Conservation (phyloP, 2,329 filamentous ascomycete genomes). For the Fusarium algeriense region DNA sequence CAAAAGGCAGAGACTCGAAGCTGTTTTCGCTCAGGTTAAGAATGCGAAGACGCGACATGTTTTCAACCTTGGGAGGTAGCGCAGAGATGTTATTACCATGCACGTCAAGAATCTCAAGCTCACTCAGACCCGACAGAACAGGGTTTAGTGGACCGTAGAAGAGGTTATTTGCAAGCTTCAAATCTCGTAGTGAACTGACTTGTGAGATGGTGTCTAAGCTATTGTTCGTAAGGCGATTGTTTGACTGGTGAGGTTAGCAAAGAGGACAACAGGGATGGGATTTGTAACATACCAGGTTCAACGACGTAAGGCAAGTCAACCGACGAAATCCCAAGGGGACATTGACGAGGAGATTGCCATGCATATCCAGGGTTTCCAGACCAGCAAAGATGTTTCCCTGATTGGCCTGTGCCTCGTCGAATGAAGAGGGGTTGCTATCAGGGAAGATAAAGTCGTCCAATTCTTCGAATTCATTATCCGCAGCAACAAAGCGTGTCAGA, state of each 20-base stretch:
- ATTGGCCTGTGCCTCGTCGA: slow-evolving; percentile 74
- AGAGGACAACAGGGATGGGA: not conserved
- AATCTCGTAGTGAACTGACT: slow-evolving; percentile 78
- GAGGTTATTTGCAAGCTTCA: slow-evolving; percentile 84
- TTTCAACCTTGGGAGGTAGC: slow-evolving; percentile 75
- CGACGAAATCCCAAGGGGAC: slow-evolving; percentile 82
- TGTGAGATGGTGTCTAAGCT: slow-evolving; percentile 80
- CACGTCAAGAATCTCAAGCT: slow-evolving; percentile 84
- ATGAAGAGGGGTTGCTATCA: slow-evolving; percentile 69
- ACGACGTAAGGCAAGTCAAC: slow-evolving; percentile 78
- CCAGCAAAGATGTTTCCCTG: slow-evolving; percentile 83
- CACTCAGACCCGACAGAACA: slow-evolving; percentile 71
- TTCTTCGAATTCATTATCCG: slow-evolving; percentile 86
- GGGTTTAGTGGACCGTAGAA: slow-evolving; percentile 76
- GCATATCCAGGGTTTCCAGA: slow-evolving; percentile 84
- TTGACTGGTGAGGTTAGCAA: slow-evolving; percentile 66
- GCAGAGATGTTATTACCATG: slow-evolving; percentile 82
- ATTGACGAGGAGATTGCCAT: slow-evolving; percentile 81
- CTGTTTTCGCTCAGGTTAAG: slow-evolving; percentile 86
- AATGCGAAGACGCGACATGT: slow-evolving; percentile 76
- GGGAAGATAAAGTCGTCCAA: slow-evolving; percentile 84
- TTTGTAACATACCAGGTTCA: slow-evolving; percentile 77
- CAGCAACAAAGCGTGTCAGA: slow-evolving; percentile 83
- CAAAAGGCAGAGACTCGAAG: slow-evolving; percentile 78
- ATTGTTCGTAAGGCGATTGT: slow-evolving; percentile 82